Evolutionary conservation across 2,329 filamentous ascomycete species (phyloP).

Genomic region (Colletotrichum nymphaeae): DNA sequence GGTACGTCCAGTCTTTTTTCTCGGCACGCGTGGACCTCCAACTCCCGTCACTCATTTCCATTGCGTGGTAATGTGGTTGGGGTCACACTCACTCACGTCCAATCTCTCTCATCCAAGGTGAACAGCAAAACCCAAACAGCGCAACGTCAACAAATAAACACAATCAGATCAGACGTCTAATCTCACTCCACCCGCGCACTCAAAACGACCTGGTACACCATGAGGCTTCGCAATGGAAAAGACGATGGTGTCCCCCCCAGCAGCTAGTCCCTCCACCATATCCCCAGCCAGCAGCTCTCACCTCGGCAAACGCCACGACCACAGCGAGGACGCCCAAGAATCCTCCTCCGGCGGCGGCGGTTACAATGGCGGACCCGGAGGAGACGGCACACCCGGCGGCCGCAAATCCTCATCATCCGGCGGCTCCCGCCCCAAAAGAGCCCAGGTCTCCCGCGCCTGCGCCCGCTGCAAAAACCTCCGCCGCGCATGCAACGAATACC

Average conservation of each 20-base stretch:
- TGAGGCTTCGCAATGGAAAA: conserved; percentile 32
- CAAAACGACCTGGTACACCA: conserved; percentile 7
- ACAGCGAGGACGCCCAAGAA: conserved; percentile 22
- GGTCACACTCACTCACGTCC: conserved; percentile 12
- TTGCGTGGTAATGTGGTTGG: not conserved
- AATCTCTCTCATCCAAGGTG: not conserved
- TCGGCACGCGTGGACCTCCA: not conserved
- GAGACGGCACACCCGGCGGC: too few species aligned
- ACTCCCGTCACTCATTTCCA: not conserved
- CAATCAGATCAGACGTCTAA: too few species aligned
- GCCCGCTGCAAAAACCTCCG: conserved; percentile 55
- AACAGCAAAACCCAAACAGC: not conserved
- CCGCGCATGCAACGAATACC: conserved; percentile 56
- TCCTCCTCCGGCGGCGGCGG: not conserved
- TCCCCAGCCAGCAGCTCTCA: conserved; percentile 34
- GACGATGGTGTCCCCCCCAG: conserved; percentile 33
- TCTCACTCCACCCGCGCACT: not conserved
- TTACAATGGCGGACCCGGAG: not conserved
- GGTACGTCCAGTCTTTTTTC: too few species aligned
- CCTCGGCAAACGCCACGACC: conserved; percentile 26
- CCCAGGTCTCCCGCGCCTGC: conserved; percentile 57
- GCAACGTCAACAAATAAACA: too few species aligned
- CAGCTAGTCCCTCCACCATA: conserved; percentile 33
- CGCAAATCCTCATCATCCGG: conserved; percentile 16
- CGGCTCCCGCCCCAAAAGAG: conserved; percentile 29